Percentiles rank a stretch among this genome's conserved stretches.
phyloP scores from a whole-genome alignment of 371 early-diverging fungal genomes.

The Enterocytospora artemiae region DNA sequence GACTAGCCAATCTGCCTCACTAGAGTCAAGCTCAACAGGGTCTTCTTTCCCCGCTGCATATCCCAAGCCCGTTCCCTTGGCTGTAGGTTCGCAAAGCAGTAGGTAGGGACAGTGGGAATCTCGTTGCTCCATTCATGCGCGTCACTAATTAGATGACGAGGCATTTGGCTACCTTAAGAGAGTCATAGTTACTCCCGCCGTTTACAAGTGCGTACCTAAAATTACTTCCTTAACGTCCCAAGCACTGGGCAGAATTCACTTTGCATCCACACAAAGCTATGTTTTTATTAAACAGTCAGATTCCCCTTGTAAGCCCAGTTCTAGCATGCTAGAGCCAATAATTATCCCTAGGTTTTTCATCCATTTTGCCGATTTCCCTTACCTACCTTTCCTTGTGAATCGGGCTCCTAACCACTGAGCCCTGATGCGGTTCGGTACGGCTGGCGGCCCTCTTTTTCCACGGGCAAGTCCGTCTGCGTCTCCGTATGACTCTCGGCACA shows the following conservation, averaged over 20 bases:
- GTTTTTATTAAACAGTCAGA: slow-evolving; percentile 67
- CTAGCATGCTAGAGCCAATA: slow-evolving; percentile 37
- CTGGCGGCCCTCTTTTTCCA: slow-evolving; percentile 6
- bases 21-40: slow-evolving; percentile 52
- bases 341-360: slow-evolving; percentile 37
- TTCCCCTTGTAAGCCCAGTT: slow-evolving; percentile 60
- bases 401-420: slow-evolving; percentile 22
- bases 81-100: slow-evolving; percentile 64
- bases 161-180: slow-evolving; percentile 65
- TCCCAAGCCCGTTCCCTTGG: slow-evolving; percentile 62
- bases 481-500: slow-evolving; percentile 7
- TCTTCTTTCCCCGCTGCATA: slow-evolving; percentile 63
- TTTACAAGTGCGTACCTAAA: slow-evolving; percentile 65
- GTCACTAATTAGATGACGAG: slow-evolving; percentile 66
- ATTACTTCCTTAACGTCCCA: slow-evolving; percentile 64
- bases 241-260: slow-evolving; percentile 66
- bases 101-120: slow-evolving; percentile 64
- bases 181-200: slow-evolving; percentile 66
- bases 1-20: neutral
- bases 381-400: slow-evolving; percentile 5
- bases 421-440: slow-evolving; percentile 38
- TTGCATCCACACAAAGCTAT: slow-evolving; percentile 66
- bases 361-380: slow-evolving; percentile 40
- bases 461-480: slow-evolving; percentile 6
- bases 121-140: slow-evolving; percentile 67